Conservation (phyloP, 805 yeast genomes). For the Zygoascus ofunaensis region DNA sequence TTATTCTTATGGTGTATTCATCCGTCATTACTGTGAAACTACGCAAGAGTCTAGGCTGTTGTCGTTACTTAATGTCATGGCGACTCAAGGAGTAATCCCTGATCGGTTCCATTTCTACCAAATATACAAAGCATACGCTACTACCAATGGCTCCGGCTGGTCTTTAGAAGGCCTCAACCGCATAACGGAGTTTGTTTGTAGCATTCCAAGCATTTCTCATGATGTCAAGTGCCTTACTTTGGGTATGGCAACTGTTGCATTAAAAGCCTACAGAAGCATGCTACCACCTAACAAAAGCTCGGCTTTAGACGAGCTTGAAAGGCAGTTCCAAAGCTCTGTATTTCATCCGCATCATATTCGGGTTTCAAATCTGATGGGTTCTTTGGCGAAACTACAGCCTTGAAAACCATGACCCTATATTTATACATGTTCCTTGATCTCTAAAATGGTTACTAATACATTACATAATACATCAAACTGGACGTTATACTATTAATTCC, state of each 20-base stretch:
- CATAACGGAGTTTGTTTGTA: conserved; percentile 12
- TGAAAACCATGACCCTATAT: too few species aligned
- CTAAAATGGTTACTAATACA: too few species aligned
- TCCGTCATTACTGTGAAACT: conserved; percentile 16
- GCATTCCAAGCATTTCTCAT: background rate
- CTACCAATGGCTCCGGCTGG: conserved; percentile 3
- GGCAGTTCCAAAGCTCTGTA: background rate
- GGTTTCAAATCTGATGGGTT: too few species aligned
- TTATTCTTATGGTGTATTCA: conserved; percentile 16
- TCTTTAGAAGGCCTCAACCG: conserved; percentile 9
- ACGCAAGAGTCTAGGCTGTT: background rate
- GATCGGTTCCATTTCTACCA: conserved; percentile 10
- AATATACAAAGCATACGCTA: conserved; percentile 9
- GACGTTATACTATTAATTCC: too few species aligned
- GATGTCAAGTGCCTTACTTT: conserved; percentile 7
- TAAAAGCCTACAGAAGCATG: conserved; percentile 8
- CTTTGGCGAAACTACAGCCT: too few species aligned
- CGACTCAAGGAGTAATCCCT: conserved; percentile 8
- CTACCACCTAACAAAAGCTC: background rate
- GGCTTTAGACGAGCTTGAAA: background rate
- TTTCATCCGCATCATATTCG: conserved; percentile 1
- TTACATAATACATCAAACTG: too few species aligned
- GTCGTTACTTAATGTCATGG: conserved; percentile 17
- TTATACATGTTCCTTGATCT: too few species aligned
- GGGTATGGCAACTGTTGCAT: conserved; percentile 11